Evolutionary conservation across 164 flowering plant species (phyloP), one percentile per base, ranked within the genome.

Genomic region (Stephania japonica): DNA sequence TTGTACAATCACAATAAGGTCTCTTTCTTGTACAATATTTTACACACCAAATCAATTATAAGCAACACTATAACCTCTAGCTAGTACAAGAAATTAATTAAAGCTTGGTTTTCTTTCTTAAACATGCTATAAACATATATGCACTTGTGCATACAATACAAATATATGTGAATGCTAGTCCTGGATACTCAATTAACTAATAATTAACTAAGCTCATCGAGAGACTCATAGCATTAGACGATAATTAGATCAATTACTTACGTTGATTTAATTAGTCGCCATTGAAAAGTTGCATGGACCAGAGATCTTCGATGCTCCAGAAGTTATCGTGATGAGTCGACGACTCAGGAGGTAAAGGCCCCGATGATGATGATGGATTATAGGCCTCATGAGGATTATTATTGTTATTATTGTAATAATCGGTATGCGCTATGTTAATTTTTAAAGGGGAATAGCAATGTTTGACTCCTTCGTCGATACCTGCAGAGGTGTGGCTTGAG

Each of bases 221-320:
- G 38, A 32, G 2, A 32, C 38, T 32, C 38, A 70, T 9, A 14
- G 42, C 71, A 47, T 63, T 73, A 69, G 56, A 72, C n/a, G 38
- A 42, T 63, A 56, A 59, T 56, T 59, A 4, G 41, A 59, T 24
- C 21, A 59, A 4, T 32, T 0, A 49, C 8, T 50, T 11, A 49
- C 5, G 13, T 13, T 25, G 10, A 49, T 1, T 12, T 41, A 42
- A 41, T 86, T 74, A 82, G 27, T 89, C 86, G 2, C 79, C 80
- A 76, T 84, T 84, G 69, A 86, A 83, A 70, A 84, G 71, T 24
- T 88, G 90, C 88, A 85, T 80, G 16, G 91, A 83, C 94, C 94
- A 90, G 61, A 88, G 21, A 70, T 88, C 94, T 77, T 90, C 94
- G 84, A 87, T 78, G 81, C 77, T 78, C 94, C 89, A 41, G 4